phyloP scores from a whole-genome alignment of 345 rosid species.

The Salix koriyanagi region DNA sequence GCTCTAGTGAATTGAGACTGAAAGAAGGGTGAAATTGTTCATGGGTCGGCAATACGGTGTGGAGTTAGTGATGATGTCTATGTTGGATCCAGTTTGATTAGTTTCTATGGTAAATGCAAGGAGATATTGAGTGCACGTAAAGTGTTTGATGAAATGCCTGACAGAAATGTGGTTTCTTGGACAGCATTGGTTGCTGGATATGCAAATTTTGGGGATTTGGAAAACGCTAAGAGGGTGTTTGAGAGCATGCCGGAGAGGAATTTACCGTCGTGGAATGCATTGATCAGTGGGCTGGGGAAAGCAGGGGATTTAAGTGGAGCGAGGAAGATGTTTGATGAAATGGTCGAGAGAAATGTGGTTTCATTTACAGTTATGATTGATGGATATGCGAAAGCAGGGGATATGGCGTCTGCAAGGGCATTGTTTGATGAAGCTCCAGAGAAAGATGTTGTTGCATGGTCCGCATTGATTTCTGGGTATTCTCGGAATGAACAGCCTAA shows the following conservation, averaged over 20 bases:
- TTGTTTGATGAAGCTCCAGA: constrained; percentile 47
- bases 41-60: constrained; percentile 42
- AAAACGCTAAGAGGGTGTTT: constrained; percentile 46
- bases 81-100: constrained; percentile 62
- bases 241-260: constrained; percentile 55
- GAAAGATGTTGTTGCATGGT: constrained; percentile 51
- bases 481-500: constrained; percentile 53
- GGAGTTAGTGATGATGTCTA: constrained; percentile 45
- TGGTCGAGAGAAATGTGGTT: constrained; percentile 34
- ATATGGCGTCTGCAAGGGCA: constrained; percentile 42
- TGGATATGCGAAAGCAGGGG: constrained; percentile 45
- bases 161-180: constrained; percentile 65
- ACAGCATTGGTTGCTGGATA: constrained; percentile 64
- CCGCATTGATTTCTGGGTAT: constrained; percentile 61
- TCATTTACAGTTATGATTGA: constrained; percentile 45
- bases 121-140: constrained; percentile 46
- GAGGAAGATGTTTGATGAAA: constrained; percentile 28
- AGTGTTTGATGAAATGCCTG: constrained; percentile 57
- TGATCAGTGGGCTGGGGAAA: constrained; percentile 50
- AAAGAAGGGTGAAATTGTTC: constrained; percentile 51
- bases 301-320: constrained; percentile 44
- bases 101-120: constrained; percentile 58
- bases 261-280: constrained; percentile 55
- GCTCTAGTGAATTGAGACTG: constrained; percentile 35
- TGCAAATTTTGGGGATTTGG: constrained; percentile 42